Evolutionary conservation across 2,329 filamentous ascomycete genomes (phyloP).

Genomic region (Magnaporthiopsis rhizophila): DNA sequence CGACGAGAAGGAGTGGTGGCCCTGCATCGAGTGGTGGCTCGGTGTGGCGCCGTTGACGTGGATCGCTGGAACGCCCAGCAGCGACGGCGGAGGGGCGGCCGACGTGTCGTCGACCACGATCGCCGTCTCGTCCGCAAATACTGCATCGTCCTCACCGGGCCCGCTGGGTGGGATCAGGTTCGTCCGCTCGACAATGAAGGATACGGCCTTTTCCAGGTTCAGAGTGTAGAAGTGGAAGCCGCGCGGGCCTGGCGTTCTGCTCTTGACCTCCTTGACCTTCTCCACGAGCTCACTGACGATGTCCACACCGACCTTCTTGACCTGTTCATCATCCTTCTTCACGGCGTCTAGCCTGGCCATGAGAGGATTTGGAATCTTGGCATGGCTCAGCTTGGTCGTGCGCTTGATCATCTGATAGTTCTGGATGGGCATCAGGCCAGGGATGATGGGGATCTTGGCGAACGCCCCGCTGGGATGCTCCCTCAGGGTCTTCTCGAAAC

Average conservation of each 20-base stretch:
- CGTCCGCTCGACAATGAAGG: slow-evolving; percentile 81
- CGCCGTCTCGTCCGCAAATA: slow-evolving; percentile 38
- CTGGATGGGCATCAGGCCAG: slow-evolving; percentile 95
- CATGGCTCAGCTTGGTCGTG: slow-evolving; percentile 91
- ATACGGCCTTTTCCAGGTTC: slow-evolving; percentile 92
- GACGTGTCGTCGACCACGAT: slow-evolving; percentile 37
- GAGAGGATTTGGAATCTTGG: slow-evolving; percentile 65
- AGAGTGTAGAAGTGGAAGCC: slow-evolving; percentile 98
- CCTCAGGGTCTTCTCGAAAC: slow-evolving; percentile 69
- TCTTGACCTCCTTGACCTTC: slow-evolving; percentile 59
- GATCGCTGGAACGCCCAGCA: slow-evolving; percentile 34
- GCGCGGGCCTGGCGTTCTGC: slow-evolving; percentile 46
- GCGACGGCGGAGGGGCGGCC: neutral
- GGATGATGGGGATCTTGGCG: slow-evolving; percentile 81
- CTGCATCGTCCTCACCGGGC: slow-evolving; percentile 39
- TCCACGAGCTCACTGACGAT: slow-evolving; percentile 80
- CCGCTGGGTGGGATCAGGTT: slow-evolving; percentile 62
- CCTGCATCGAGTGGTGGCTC: slow-evolving; percentile 18
- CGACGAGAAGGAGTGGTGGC: slow-evolving; percentile 19
- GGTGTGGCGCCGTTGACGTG: slow-evolving; percentile 40
- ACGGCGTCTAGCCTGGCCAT: slow-evolving; percentile 63
- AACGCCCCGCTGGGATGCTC: slow-evolving; percentile 80
- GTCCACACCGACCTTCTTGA: slow-evolving; percentile 72
- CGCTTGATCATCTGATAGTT: slow-evolving; percentile 92
- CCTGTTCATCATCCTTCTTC: slow-evolving; percentile 71